Base-by-base conservation (phyloP, 1,284 basidiomycete species). In the Tylopilus orsonianus region DNA sequence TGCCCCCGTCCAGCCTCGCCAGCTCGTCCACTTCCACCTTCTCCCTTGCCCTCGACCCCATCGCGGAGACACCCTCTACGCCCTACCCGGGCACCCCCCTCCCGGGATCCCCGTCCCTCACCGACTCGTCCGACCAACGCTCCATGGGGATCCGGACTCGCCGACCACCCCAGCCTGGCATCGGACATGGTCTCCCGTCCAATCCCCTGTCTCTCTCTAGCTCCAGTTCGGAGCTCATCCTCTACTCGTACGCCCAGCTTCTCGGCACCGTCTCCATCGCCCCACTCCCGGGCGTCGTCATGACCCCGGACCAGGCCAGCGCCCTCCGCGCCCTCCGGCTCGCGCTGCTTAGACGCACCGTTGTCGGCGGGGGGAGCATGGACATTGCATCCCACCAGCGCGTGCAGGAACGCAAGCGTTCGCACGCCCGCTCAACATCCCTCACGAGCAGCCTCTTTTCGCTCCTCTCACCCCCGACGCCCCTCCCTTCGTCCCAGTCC, bases 201-300 rank as follows among this genome's bases (percentile, higher is more conserved):
- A 56, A 48, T 7, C 55, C 59, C 41, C 66, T 35, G 6, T 26
- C 55, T 2, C 77, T 79, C 56, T 61, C 70, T 36, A 65, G 70
- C 37, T 58, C 73, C 2, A 78, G 78, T 48, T 76, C 77, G 8
- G 87, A 92, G 56, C 71, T 88, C 10, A 78, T 94, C n/a, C 74
- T 94, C 1, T 95, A 93, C 68, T 84, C 91, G 0, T 94, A 93
- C 61, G 89, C 86, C 0, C 91, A 93, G 57, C 75, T 94, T 22
- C 72, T 80, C n/a, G 92, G 91, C 3, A 79, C 74, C 0, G 71
- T 86, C 44, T 73, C 78, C 24, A 55, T 77, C 46, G 60, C 64
- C 2, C 67, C 75, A 8, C 50, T 69, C n/a, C 60, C 69, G 5
- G 64, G 64, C 14, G 54, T 58, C 5, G 48, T 55, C 27, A 58